Evolutionary conservation across 164 flowering plant species (phyloP), one percentile per base, ranked within the genome.

Genomic region (Aristolochia contorta): DNA sequence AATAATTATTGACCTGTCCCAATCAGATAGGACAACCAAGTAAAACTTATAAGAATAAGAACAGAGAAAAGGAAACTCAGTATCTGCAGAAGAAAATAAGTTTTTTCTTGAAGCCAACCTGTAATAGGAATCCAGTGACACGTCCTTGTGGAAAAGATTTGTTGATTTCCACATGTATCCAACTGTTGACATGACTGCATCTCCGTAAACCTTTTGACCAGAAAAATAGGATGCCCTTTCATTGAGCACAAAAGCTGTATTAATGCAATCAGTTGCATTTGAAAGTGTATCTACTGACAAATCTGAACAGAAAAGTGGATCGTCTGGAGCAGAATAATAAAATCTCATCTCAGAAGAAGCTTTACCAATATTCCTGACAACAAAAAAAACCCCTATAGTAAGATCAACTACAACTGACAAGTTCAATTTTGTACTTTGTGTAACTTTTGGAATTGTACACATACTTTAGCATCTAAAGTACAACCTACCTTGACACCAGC

Each of bases 281-380:
- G 23, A 48, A 57, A 63, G 67, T 58, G 69, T 77, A 49, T 47
- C 65, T 24, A 76, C 57, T 50, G 74, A 64, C 22, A 47, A 32
- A 58, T 73, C 78, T 60, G 67, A 54, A 53, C 16, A 27, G 16
- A 62, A 48, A 56, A 25, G 24, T 48, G 66, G 61, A 30, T 71
- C 58, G 63, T 75, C 65, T 16, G 83, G 76, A 65, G 76, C 75
- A 62, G 78, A 64, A 72, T 75, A 88, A 72, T 88, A 89, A 55
- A 91, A 57, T 78, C 99, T 83, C 64, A 71, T 77, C 74, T 94
- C 99, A 12, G 96, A 85, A 30, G 97, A 82, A 55, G 95, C 69
- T 69, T 79, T 91, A 41, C 99, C 96, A 74, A 94, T 70, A 37
- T 75, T 65, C 82, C 97, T 94, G 79, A 33, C 53, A 64, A 55